These are phyloP conservation scores for Penicillium verrucosum DNA, from an alignment of 2,329 filamentous ascomycete genomes.

Conservation along the genomic window DNA sequence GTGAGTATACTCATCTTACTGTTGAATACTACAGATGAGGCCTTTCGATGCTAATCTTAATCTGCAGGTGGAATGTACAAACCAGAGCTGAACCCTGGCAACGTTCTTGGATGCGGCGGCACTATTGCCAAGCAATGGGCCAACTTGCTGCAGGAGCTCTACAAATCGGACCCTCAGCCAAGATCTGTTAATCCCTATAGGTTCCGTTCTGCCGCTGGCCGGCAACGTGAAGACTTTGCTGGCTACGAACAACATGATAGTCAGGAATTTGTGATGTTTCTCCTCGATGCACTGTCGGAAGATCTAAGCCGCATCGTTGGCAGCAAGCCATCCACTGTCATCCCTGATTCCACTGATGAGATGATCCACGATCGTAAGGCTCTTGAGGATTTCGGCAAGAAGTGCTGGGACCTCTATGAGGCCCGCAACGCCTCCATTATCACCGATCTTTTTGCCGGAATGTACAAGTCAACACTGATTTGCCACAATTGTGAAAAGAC, in stretches of 20 bases:
- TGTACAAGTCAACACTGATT: constrained; percentile 96
- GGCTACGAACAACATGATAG: constrained; percentile 97
- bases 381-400: constrained; percentile 78
- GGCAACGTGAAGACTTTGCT: constrained; percentile 79
- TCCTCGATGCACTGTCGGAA: constrained; percentile 91
- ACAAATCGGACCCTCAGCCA: constrained; percentile 59
- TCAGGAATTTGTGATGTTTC: constrained; percentile 91
- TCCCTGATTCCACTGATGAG: constrained; percentile 94
- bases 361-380: constrained; percentile 81
- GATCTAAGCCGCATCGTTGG: constrained; percentile 81
- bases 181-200: constrained; percentile 72
- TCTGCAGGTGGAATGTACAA: constrained; percentile 61
- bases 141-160: constrained; percentile 71
- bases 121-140: constrained; percentile 83
- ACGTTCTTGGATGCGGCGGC: constrained; percentile 81
- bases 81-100: constrained; percentile 77
- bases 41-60: constrained; percentile 10
- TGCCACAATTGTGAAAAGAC: constrained; percentile 91
- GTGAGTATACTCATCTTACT: constrained; percentile 23
- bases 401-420: constrained; percentile 89
- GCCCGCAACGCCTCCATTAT: constrained; percentile 92
- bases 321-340: constrained; percentile 96
- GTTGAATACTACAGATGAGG: neutral
- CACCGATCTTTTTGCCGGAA: constrained; percentile 90
- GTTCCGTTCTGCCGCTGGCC: constrained; percentile 80